Evolutionary conservation across 2,329 filamentous ascomycete genomes (phyloP).

Genomic region (Nemania sp.): DNA sequence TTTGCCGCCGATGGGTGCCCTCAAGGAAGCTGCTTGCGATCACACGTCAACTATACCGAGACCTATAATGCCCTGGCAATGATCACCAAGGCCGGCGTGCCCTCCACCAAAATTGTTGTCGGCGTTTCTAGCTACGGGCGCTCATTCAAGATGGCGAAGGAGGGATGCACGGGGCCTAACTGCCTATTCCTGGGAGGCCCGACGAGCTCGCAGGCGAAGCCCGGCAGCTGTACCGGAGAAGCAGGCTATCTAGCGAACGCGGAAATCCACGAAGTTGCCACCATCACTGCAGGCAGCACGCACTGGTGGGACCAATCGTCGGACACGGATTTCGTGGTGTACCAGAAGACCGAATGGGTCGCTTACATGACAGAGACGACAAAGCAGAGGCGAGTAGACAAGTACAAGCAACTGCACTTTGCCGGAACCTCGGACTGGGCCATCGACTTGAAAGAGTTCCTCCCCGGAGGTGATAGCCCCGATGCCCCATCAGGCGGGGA

Average conservation of each 20-base stretch:
- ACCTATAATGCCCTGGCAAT: neutral
- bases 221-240: slow-evolving; percentile 29
- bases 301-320: too few relatives aligned
- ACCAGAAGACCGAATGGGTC: neutral
- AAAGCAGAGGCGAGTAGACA: neutral
- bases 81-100: slow-evolving; percentile 7
- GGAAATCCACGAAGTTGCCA: slow-evolving; percentile 29
- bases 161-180: slow-evolving; percentile 17
- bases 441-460: neutral
- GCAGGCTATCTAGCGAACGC: slow-evolving; percentile 31
- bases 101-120: neutral
- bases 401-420: neutral
- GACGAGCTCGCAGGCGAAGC: slow-evolving; percentile 19
- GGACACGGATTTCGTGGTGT: too few relatives aligned
- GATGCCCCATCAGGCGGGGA: too few relatives aligned
- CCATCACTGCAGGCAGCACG: too few relatives aligned
- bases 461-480: too few relatives aligned
- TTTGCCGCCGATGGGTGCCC: neutral
- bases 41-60: neutral
- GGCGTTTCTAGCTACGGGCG: slow-evolving; percentile 13
- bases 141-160: slow-evolving; percentile 27
- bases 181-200: slow-evolving; percentile 25
- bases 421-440: neutral
- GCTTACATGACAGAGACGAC: neutral
- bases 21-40: neutral